A percentile compares a stretch with the other conserved stretches of the same genome.
phyloP scores from a whole-genome alignment of 257 asterid genomes.

The Cynanchum wilfordii region DNA sequence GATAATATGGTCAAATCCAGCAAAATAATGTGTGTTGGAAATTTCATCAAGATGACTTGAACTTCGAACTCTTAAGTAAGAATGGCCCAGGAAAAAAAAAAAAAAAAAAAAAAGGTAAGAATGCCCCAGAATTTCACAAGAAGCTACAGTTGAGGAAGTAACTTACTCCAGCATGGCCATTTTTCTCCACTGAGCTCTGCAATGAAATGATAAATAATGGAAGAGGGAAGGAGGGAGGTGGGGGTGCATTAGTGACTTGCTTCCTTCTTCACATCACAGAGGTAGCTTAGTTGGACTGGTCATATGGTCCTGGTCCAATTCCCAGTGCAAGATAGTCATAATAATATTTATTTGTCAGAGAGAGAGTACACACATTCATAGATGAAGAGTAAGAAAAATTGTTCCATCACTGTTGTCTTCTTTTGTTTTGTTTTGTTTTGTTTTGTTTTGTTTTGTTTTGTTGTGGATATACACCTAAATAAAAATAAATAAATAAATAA shows the following conservation, averaged over 20 bases:
- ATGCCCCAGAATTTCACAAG: not conserved
- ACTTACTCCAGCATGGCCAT: not conserved
- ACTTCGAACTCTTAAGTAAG: too few species aligned
- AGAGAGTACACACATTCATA: conserved; percentile 20
- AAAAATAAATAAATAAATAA: too few species aligned
- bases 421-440: not conserved
- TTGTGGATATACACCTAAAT: not conserved
- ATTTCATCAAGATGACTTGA: too few species aligned
- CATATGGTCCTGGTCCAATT: conserved; percentile 49
- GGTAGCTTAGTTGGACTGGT: conserved; percentile 57
- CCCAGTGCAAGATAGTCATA: conserved; percentile 49
- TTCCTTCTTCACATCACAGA: not conserved
- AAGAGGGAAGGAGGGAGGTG: conserved; percentile 4
- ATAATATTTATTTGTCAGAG: conserved; percentile 36
- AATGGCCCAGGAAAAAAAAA: too few species aligned
- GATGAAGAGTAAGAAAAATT: conserved; percentile 12
- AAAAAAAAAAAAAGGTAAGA: too few species aligned
- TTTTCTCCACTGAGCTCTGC: not conserved
- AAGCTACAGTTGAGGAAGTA: not conserved
- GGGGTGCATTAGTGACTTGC: not conserved
- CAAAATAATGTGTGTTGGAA: too few species aligned
- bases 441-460: not conserved
- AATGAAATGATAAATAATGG: conserved; percentile 3
- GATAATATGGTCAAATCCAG: too few species aligned
- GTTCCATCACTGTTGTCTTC: conserved; percentile 8